Percentiles rank a stretch among this genome's conserved stretches.
These are phyloP conservation scores for Vitis hybrid DNA, from an alignment of 177 flowering plant species.

Conservation along the genomic window DNA sequence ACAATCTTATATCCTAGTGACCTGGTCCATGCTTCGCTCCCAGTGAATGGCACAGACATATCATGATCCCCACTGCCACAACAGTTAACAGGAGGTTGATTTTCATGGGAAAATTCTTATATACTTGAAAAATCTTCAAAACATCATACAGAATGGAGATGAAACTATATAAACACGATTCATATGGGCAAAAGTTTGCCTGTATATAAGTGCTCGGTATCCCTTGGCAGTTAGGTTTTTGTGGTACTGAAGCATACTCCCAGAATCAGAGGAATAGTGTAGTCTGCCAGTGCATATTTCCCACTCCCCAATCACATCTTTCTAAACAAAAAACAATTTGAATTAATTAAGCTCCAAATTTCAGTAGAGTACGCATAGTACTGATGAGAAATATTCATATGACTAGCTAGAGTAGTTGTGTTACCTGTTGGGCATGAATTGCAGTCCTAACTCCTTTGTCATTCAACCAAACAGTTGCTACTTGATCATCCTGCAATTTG, in stretches of 20 bases:
- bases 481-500: slow-evolving; percentile 29
- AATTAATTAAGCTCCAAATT: background rate
- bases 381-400: background rate
- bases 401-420: background rate
- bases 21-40: slow-evolving; percentile 54
- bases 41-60: slow-evolving; percentile 57
- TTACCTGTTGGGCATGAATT: slow-evolving; percentile 32
- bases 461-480: slow-evolving; percentile 40
- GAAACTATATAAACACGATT: too few relatives aligned
- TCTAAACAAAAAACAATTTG: background rate
- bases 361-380: too few relatives aligned
- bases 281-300: slow-evolving; percentile 27
- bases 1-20: slow-evolving; percentile 40
- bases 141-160: too few relatives aligned
- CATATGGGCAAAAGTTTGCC: slow-evolving; percentile 15
- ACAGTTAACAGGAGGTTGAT: too few relatives aligned
- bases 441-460: slow-evolving; percentile 31
- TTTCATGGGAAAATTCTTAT: too few relatives aligned
- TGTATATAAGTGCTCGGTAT: slow-evolving; percentile 41
- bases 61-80: slow-evolving; percentile 64
- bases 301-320: slow-evolving; percentile 22
- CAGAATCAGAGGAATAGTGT: slow-evolving; percentile 12
- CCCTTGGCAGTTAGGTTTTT: slow-evolving; percentile 24
- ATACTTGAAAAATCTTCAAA: too few relatives aligned
- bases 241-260: slow-evolving; percentile 44